A percentile compares a stretch with the other conserved stretches of the same genome.
Evolutionary conservation across 2,329 filamentous ascomycete genomes (phyloP).

Genomic region (Penicillium janthinellum): DNA sequence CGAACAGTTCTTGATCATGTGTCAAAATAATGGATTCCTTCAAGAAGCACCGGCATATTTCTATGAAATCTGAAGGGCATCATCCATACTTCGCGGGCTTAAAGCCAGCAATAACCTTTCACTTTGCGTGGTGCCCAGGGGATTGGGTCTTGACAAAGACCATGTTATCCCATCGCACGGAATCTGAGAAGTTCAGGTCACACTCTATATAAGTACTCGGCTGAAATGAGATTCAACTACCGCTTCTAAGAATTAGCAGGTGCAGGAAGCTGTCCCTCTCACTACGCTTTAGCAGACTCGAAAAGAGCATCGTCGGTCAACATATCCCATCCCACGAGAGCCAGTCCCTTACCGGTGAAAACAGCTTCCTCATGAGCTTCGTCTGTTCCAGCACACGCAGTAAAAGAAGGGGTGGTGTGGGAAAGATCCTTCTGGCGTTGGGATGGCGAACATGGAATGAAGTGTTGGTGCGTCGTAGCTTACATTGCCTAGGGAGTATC

Average conservation of each 20-base stretch:
- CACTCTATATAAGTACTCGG: background rate
- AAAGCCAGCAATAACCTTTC: too few species aligned
- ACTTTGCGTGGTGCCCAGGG: too few species aligned
- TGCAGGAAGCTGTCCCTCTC: slow-evolving; percentile 2
- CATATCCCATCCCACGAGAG: slow-evolving; percentile 2
- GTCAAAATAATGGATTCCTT: too few species aligned
- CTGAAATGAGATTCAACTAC: background rate
- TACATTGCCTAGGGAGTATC: background rate
- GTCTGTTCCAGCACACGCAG: slow-evolving; percentile 5
- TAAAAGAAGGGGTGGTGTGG: slow-evolving; percentile 4
- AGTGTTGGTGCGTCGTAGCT: slow-evolving; percentile 6
- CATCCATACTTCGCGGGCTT: too few species aligned
- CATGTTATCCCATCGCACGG: background rate
- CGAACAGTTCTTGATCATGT: too few species aligned
- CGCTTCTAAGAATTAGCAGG: background rate
- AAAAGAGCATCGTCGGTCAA: slow-evolving; percentile 1
- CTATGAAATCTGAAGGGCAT: too few species aligned
- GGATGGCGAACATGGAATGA: slow-evolving; percentile 8
- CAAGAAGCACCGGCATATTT: too few species aligned
- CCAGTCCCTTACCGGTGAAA: slow-evolving; percentile 3
- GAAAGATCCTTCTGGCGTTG: background rate
- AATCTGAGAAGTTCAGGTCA: background rate
- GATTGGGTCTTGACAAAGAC: too few species aligned
- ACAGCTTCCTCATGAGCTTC: slow-evolving; percentile 4
- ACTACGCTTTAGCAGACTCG: background rate